Percentiles rank a stretch among this genome's conserved stretches.
phyloP scores from a whole-genome alignment of 1,284 basidiomycete species.

The Polyporus tsugae region DNA sequence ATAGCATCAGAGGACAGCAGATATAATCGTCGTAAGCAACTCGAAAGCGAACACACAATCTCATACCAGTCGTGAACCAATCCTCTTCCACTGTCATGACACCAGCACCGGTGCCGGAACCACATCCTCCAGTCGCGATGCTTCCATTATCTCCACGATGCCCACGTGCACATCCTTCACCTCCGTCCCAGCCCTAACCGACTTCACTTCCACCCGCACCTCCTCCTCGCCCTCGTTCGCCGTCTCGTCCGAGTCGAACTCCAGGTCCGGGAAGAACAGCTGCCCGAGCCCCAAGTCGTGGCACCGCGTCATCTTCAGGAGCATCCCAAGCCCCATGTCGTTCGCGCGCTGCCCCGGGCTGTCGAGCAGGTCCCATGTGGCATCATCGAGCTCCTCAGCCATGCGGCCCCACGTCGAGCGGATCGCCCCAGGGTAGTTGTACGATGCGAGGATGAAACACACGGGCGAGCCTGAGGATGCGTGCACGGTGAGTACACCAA shows the following conservation, averaged over 20 bases:
- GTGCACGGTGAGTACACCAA: background rate
- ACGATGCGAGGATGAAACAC: constrained; percentile 77
- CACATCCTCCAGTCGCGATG: background rate
- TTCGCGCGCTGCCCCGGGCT: constrained; percentile 42
- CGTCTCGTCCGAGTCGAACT: constrained; percentile 32
- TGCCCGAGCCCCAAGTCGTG: constrained; percentile 79
- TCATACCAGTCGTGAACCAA: background rate
- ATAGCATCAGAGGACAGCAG: background rate
- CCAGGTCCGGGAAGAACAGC: constrained; percentile 59
- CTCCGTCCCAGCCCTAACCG: background rate
- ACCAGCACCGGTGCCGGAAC: background rate
- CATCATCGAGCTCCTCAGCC: constrained; percentile 72
- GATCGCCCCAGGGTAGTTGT: constrained; percentile 69
- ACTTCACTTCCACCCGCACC: constrained; percentile 3
- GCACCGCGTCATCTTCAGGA: constrained; percentile 79
- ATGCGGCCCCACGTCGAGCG: constrained; percentile 73
- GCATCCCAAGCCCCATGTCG: constrained; percentile 64
- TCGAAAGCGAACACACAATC: background rate
- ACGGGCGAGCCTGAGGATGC: constrained; percentile 68
- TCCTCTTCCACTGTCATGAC: background rate
- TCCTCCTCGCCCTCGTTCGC: constrained; percentile 15
- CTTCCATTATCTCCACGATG: background rate
- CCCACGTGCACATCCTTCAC: background rate
- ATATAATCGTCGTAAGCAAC: constrained; percentile 1
- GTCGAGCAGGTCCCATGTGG: constrained; percentile 69